Base-by-base conservation (phyloP, 306 rosid species). In the Malus asiatica region DNA sequence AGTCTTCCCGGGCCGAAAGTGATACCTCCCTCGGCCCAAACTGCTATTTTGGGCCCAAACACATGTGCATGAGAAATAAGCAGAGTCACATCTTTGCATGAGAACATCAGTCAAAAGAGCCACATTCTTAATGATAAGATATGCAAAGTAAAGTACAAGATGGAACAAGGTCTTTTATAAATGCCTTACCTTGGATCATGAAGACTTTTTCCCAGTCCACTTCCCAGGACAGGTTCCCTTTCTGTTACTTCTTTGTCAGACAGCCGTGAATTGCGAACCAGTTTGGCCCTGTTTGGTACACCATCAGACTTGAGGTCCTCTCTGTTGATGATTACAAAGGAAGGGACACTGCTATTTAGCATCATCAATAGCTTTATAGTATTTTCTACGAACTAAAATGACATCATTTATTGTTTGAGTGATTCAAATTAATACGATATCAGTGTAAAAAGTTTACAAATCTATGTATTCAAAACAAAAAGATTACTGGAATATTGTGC, bases 261-360 rank as follows among this genome's bases (percentile, higher is more conserved):
- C 42, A 78, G 80, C 52, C 6, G 82, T 71, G 79, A 75, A 55
- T 73, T 80, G 46, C 79, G 84, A 71, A 71, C 80, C 68, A 75
- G 70, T 64, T 75, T 90, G 23, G 82, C 22, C 68, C 75, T 71
- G 52, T 81, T 85, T 72, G 74, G 76, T 18, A 33, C 62, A 72
- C 30, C 83, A 82, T 80, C 84, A 71, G 85, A 89, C 75, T 44
- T 71, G 63, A 72, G 59, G 69, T 78, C 84, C 73, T 86, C 90
- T 77, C 89, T 87, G 83, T 63, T 73, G 65, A 82, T 73, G 79
- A 81, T 82, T 76, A 68, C 74, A 84, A 76, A 76, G 44, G 77
- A 84, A 77, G 79, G 44, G 77, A 55, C 66, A 68, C 51, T 75
- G 61, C 67, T 77, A 73, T 67, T 66, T 20, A 71, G 59, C 71